Conservation (phyloP, 1,139 yeast species). For the Geotrichum phurueaensis region DNA sequence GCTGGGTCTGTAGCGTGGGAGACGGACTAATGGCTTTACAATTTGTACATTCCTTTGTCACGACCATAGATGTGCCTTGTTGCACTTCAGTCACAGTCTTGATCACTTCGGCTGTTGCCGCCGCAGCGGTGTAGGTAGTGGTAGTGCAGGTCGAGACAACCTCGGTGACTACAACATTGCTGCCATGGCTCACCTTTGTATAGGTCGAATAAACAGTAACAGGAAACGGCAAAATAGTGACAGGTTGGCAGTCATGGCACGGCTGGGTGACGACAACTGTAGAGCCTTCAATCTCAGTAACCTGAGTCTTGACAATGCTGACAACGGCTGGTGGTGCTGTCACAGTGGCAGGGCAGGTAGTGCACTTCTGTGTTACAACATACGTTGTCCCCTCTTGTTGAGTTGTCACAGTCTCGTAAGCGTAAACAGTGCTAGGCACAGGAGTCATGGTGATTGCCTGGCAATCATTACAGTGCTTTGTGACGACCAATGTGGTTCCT, state of each 20-base stretch:
- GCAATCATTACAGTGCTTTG: not conserved
- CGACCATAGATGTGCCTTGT: constrained; percentile 6
- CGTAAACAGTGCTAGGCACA: constrained; percentile 4
- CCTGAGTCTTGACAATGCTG: constrained; percentile 11
- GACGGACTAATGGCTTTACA: constrained; percentile 6
- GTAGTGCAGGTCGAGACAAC: constrained; percentile 10
- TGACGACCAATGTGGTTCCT: constrained; percentile 3
- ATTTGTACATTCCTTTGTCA: constrained; percentile 7
- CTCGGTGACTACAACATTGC: constrained; percentile 8
- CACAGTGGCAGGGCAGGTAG: constrained; percentile 1
- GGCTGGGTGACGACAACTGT: constrained; percentile 10
- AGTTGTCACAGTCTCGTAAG: constrained; percentile 6
- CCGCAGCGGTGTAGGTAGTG: constrained; percentile 1
- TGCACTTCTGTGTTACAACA: constrained; percentile 9
- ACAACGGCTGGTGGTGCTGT: constrained; percentile 9
- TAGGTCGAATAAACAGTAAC: constrained; percentile 13
- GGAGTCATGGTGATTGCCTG: constrained; percentile 1
- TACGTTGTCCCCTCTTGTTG: constrained; percentile 4
- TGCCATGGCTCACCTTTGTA: constrained; percentile 3
- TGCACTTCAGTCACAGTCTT: constrained; percentile 1
- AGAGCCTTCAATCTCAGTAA: constrained; percentile 2
- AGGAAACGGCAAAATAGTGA: constrained; percentile 9
- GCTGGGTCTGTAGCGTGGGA: not conserved
- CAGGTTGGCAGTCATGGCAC: constrained; percentile 12
- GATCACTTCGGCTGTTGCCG: not conserved